Evolutionary conservation across 768 basidiomycete genomes (phyloP).

Genomic region (Lentinula aciculospora): DNA sequence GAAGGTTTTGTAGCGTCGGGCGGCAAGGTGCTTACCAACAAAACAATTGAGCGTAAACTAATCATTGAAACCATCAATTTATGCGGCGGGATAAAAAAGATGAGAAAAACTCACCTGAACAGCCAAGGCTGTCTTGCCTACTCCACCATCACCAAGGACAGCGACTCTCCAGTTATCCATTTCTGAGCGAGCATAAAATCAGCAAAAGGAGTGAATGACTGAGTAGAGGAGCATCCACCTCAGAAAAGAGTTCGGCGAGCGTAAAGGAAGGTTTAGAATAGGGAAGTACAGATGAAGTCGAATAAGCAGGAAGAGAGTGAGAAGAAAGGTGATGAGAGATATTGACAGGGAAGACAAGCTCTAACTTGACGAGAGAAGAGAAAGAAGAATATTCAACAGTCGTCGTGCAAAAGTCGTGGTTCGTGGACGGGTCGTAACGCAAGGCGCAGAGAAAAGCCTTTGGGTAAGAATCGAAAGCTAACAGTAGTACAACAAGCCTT

Average conservation of each 20-base stretch:
- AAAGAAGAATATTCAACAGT: conserved; percentile 39
- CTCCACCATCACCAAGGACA: conserved; percentile 94
- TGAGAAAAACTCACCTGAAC: conserved; percentile 66
- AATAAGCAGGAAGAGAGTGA: conserved; percentile 16
- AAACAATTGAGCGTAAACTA: conserved; percentile 96
- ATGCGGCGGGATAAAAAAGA: background rate
- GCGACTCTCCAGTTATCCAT: conserved; percentile 97
- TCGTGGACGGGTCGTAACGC: conserved; percentile 53
- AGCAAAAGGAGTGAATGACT: conserved; percentile 7
- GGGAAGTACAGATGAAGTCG: conserved; percentile 13
- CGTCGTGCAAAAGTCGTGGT: conserved; percentile 53
- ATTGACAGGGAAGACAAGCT: conserved; percentile 19
- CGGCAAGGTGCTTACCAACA: conserved; percentile 61
- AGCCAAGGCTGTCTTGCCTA: conserved; percentile 94
- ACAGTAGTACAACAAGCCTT: background rate
- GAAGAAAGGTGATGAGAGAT: conserved; percentile 24
- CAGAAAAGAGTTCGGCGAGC: conserved; percentile 26
- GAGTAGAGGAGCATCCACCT: conserved; percentile 13
- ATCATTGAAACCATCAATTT: background rate
- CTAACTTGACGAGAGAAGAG: conserved; percentile 22
- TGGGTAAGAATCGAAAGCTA: background rate
- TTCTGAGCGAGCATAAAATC: conserved; percentile 25
- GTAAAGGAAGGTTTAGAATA: conserved; percentile 21
- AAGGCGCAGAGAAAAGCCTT: conserved; percentile 17
- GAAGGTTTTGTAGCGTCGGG: conserved; percentile 8